Evolutionary conservation across 139 green algal species (phyloP).

Genomic region (Micractinium sp.): DNA sequence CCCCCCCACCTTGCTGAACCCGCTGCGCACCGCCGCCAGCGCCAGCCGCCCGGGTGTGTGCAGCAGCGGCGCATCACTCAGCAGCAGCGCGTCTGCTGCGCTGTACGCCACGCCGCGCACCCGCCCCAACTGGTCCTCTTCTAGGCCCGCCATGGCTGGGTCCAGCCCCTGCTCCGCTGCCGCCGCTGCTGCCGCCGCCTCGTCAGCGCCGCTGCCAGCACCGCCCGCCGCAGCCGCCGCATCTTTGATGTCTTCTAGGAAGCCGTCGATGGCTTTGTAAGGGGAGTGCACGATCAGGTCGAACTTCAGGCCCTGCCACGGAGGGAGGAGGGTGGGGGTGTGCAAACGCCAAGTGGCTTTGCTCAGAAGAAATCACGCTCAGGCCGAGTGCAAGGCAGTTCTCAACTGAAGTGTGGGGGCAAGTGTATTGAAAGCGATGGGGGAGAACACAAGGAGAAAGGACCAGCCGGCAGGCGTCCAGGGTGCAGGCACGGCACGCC

Average conservation of each 20-base stretch:
- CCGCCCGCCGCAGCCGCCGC: neutral
- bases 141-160: neutral
- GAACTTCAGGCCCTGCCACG: constrained; percentile 75
- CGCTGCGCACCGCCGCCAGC: constrained; percentile 60
- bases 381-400: too few relatives aligned
- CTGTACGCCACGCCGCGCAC: constrained; percentile 8
- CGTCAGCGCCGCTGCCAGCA: neutral
- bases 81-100: constrained; percentile 71
- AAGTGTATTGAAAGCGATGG: too few relatives aligned
- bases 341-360: neutral
- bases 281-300: constrained; percentile 82
- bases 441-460: too few relatives aligned
- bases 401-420: too few relatives aligned
- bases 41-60: constrained; percentile 66
- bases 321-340: constrained; percentile 36
- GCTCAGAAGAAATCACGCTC: too few relatives aligned
- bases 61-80: constrained; percentile 82
- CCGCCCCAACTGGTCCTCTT: constrained; percentile 28
- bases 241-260: constrained; percentile 56
- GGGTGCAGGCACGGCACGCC: too few relatives aligned
- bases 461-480: too few relatives aligned
- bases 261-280: constrained; percentile 68
- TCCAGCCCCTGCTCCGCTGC: neutral
- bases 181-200: neutral
- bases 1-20: constrained; percentile 41